These are phyloP conservation scores for Lomentospora prolificans DNA, from an alignment of 2,329 filamentous ascomycete species.

Conservation along the genomic window DNA sequence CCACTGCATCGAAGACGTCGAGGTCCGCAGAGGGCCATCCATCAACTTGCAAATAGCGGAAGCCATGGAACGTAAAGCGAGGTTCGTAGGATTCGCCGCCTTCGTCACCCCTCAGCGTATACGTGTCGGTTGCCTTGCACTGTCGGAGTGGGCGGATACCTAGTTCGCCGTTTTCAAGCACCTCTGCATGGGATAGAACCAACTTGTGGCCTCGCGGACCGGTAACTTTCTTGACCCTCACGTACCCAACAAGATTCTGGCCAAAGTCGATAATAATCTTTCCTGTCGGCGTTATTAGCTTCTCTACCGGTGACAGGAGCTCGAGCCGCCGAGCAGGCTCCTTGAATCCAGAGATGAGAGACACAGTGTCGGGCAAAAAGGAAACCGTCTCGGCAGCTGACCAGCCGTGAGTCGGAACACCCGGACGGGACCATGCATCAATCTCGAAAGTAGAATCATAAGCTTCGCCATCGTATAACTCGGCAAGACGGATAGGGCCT, in stretches of 20 bases:
- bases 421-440: conserved; percentile 9
- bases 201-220: conserved; percentile 30
- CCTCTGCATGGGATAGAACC: conserved; percentile 41
- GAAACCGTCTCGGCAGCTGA: background rate
- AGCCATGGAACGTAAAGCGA: conserved; percentile 44
- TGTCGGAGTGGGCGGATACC: conserved; percentile 27
- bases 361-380: conserved; percentile 12
- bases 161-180: conserved; percentile 38
- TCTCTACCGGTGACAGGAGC: background rate
- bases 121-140: conserved; percentile 26
- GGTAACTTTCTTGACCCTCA: conserved; percentile 27
- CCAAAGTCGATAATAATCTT: conserved; percentile 46
- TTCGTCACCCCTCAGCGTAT: conserved; percentile 25
- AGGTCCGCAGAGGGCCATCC: conserved; percentile 27
- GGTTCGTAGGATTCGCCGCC: conserved; percentile 16
- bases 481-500: conserved; percentile 10
- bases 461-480: conserved; percentile 13
- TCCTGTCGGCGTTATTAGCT: conserved; percentile 24
- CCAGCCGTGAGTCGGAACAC: background rate
- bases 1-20: conserved; percentile 13
- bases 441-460: conserved; percentile 10
- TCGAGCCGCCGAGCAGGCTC: background rate
- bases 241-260: conserved; percentile 45
- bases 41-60: conserved; percentile 39
- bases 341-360: conserved; percentile 28